Evolutionary conservation across 768 basidiomycete species (phyloP), one percentile per base, ranked within the genome.

Genomic region (Xerocomellus dryophilus): DNA sequence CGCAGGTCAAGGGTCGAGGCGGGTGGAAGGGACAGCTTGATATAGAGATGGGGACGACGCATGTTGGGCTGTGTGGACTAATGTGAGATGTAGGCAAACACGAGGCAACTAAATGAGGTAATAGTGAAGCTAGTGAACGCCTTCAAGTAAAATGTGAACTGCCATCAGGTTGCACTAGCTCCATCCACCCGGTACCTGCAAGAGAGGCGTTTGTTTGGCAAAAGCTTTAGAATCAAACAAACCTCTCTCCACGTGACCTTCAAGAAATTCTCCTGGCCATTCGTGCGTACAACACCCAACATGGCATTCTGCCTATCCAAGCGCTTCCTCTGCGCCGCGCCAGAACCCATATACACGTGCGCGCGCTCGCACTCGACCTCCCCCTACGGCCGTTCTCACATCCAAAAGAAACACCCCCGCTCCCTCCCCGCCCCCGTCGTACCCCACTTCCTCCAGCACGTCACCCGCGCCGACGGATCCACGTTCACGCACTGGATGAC

Each of bases 401-500:
- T 94, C 66, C 84, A 84, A 83, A 84, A 85, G 72, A 80, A 82
- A 50, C 82, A 87, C 32, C 61, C 78, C 42, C 81, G 83, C 17
- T 71, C 78, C 5, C 79, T 95, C 3, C 93, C 93, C 3, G 85
- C 88, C 57, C 93, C 93, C 4, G 71, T 91, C 61, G 88, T 93
- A 2, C 90, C 91, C 32, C 87, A 87, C 58, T 96, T 87, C 71
- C 87, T 90, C 4, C 92, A 94, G 71, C 82, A 78, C 58, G 88
- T 96, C 56, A 80, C 91, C 53, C 85, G 90, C 60, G 85, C 92
- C 0, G 94, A 96, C 73, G 93, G 94, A 11, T 88, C 90, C 25
- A 90, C 88, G 1, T 93, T 91, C 68, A 84, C 81, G 5, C 90
- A 94, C 61, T 89, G 87, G 81, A 91, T 89, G 12, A 95, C 93